Conservation (phyloP, 768 basidiomycete species). For the Auricularia heimuer region DNA sequence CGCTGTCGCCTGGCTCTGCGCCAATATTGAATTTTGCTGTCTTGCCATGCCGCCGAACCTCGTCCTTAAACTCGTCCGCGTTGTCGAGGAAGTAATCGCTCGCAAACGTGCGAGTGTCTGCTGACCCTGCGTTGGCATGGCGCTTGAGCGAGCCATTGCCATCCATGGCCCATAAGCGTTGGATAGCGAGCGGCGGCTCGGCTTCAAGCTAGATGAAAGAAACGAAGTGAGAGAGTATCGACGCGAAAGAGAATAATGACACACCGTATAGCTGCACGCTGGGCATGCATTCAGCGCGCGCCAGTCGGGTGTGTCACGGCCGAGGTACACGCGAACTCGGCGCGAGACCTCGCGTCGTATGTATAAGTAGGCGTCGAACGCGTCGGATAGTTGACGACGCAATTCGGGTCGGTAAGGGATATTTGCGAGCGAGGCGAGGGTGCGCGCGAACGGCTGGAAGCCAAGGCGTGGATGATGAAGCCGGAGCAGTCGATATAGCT, state of each 20-base stretch:
- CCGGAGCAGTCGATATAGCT: not conserved
- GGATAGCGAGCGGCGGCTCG: not conserved
- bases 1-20: not conserved
- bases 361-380: conserved; percentile 20
- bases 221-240: not conserved
- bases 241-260: not conserved
- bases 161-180: conserved; percentile 9
- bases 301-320: conserved; percentile 10
- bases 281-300: conserved; percentile 10
- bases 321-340: conserved; percentile 10
- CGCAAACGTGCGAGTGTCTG: not conserved
- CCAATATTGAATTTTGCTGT: not conserved
- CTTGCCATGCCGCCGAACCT: no score
- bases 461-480: not conserved
- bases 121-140: not conserved
- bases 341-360: conserved; percentile 12
- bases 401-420: conserved; percentile 9
- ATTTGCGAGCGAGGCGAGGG: not conserved
- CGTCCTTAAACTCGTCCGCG: not conserved
- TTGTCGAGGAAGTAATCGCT: not conserved
- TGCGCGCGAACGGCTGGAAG: not conserved
- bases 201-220: not conserved
- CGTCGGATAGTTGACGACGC: conserved; percentile 16
- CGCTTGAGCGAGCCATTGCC: conserved; percentile 13
- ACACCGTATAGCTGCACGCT: conserved; percentile 6